Evolutionary conservation across 345 rosid genomes (phyloP).

Genomic region (Erysimum cheiranthoides): DNA sequence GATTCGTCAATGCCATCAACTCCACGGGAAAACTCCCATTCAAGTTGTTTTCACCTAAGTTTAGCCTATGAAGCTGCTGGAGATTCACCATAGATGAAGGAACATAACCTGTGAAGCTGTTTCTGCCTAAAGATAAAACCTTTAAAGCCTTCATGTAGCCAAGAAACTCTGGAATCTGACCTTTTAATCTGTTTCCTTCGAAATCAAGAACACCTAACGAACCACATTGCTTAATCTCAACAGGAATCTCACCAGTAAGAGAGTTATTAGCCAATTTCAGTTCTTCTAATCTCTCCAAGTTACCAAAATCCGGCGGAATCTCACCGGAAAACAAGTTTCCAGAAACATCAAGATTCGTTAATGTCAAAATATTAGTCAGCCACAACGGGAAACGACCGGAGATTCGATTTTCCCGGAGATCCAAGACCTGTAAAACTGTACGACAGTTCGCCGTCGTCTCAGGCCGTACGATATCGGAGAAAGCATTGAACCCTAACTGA

Average conservation of each 20-base stretch:
- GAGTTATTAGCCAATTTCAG: constrained; percentile 76
- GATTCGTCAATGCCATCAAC: constrained; percentile 59
- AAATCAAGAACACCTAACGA: constrained; percentile 68
- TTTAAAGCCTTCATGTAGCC: constrained; percentile 63
- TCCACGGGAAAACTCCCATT: constrained; percentile 70
- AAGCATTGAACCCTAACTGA: constrained; percentile 68
- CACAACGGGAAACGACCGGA: constrained; percentile 68
- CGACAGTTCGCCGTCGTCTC: constrained; percentile 52
- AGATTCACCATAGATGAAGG: constrained; percentile 62
- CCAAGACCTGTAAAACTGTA: constrained; percentile 63
- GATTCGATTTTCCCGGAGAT: constrained; percentile 65
- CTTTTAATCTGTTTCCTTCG: constrained; percentile 68
- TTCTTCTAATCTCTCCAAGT: constrained; percentile 59
- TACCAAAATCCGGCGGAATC: constrained; percentile 68
- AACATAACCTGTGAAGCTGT: constrained; percentile 69
- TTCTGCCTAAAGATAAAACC: constrained; percentile 66
- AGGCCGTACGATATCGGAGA: constrained; percentile 57
- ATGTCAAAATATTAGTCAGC: constrained; percentile 54
- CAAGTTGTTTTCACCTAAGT: constrained; percentile 61
- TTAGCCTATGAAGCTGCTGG: constrained; percentile 56
- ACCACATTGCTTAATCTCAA: constrained; percentile 66
- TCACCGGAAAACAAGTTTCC: constrained; percentile 69
- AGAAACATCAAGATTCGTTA: constrained; percentile 70
- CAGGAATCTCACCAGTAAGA: constrained; percentile 63
- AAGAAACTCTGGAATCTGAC: constrained; percentile 68